These are phyloP conservation scores for Tylopilus balloui DNA, from an alignment of 768 basidiomycete species.

Conservation along the genomic window DNA sequence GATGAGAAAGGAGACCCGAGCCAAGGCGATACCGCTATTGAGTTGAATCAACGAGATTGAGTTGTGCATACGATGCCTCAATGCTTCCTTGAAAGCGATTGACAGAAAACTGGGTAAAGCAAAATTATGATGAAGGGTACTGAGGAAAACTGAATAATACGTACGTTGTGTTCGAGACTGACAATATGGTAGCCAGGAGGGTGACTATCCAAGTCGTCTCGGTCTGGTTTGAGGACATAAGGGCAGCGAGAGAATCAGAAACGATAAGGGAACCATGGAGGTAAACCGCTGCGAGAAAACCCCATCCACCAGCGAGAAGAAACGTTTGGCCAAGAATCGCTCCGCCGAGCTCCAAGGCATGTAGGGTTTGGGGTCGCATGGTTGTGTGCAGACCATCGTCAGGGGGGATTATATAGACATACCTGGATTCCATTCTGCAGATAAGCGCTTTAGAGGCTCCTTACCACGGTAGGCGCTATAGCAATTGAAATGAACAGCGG, in stretches of 20 bases:
- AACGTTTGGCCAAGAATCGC: not conserved
- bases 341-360: not conserved
- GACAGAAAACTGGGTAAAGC: not conserved
- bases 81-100: constrained; percentile 14
- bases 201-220: not conserved
- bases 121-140: not conserved
- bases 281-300: not conserved
- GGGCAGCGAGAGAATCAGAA: not conserved
- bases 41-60: constrained; percentile 13
- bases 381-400: too few species aligned
- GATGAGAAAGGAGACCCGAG: not conserved
- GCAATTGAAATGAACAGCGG: too few species aligned
- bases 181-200: not conserved
- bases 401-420: too few species aligned
- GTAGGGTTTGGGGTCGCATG: not conserved
- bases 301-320: not conserved
- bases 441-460: too few species aligned
- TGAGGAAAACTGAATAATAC: too few species aligned
- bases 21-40: constrained; percentile 6
- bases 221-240: not conserved
- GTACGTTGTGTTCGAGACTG: not conserved
- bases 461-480: too few species aligned
- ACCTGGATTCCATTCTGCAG: too few species aligned
- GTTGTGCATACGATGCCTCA: constrained; percentile 9
- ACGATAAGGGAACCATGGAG: not conserved